A percentile compares a stretch with the other conserved stretches of the same genome.
These are phyloP conservation scores for Pleurotus tuoliensis DNA, from an alignment of 768 basidiomycete genomes.

Conservation along the genomic window DNA sequence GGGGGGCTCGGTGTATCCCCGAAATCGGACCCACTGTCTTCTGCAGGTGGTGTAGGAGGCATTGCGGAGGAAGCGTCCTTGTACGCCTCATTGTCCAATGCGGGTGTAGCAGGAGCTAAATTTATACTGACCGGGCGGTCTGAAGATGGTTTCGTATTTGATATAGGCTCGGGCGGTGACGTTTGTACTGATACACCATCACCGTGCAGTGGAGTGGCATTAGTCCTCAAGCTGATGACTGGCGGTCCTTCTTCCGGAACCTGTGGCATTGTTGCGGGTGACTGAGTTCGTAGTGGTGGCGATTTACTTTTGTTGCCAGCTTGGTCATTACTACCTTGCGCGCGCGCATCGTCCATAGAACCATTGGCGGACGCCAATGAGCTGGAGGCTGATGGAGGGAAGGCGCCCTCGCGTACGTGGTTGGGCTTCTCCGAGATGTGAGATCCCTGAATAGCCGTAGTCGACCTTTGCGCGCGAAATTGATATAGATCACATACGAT, in stretches of 20 bases:
- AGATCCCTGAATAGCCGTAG: slow-evolving; percentile 3
- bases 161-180: not conserved
- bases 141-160: not conserved
- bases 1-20: slow-evolving; percentile 41
- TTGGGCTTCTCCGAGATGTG: slow-evolving; percentile 20
- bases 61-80: not conserved
- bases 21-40: slow-evolving; percentile 16
- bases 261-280: not conserved
- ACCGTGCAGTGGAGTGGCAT: too few relatives aligned
- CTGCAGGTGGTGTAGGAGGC: slow-evolving; percentile 8
- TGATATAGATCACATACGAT: slow-evolving; percentile 12
- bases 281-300: not conserved
- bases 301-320: not conserved
- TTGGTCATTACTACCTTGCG: not conserved
- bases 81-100: slow-evolving; percentile 4
- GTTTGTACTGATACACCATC: too few relatives aligned
- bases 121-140: slow-evolving; percentile 2
- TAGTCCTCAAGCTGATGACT: not conserved
- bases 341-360: not conserved
- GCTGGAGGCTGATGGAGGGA: slow-evolving; percentile 39
- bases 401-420: slow-evolving; percentile 65
- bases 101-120: slow-evolving; percentile 3
- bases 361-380: not conserved
- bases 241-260: not conserved
- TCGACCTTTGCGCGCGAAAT: slow-evolving; percentile 5